These are phyloP conservation scores for Trichoderma oligosporum DNA, from an alignment of 2,329 filamentous ascomycete genomes.

Conservation along the genomic window DNA sequence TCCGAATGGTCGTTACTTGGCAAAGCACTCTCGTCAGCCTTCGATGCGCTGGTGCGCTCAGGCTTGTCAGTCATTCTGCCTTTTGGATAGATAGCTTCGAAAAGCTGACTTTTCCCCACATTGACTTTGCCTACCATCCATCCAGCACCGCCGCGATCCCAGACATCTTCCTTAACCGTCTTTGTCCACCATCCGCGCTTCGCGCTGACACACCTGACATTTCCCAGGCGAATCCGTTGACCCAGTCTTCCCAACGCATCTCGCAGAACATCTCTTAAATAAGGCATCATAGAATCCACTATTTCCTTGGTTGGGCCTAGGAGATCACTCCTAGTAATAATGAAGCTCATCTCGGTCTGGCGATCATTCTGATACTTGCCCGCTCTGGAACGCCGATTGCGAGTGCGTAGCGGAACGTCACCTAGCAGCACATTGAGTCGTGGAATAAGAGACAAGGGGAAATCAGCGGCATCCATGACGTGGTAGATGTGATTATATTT, in stretches of 20 bases:
- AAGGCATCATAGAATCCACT: slow-evolving; percentile 83
- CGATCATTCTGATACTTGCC: slow-evolving; percentile 63
- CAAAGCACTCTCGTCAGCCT: slow-evolving; percentile 11
- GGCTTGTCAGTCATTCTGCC: slow-evolving; percentile 47
- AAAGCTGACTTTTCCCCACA: slow-evolving; percentile 91
- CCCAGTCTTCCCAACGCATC: slow-evolving; percentile 67
- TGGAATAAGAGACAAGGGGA: slow-evolving; percentile 87
- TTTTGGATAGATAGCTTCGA: slow-evolving; percentile 83
- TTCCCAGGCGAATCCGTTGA: slow-evolving; percentile 74
- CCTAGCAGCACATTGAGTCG: slow-evolving; percentile 67
- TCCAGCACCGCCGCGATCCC: slow-evolving; percentile 74
- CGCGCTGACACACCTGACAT: slow-evolving; percentile 81
- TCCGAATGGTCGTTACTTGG: slow-evolving; percentile 18
- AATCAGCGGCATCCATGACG: slow-evolving; percentile 90
- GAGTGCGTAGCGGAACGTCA: slow-evolving; percentile 69
- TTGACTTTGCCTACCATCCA: slow-evolving; percentile 99
- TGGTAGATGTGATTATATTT: slow-evolving; percentile 94
- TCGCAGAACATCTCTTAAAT: slow-evolving; percentile 71
- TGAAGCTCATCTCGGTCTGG: slow-evolving; percentile 77
- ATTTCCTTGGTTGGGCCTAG: slow-evolving; percentile 79
- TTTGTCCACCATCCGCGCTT: slow-evolving; percentile 88
- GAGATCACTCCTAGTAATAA: slow-evolving; percentile 85
- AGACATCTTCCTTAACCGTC: slow-evolving; percentile 80
- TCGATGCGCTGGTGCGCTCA: slow-evolving; percentile 19
- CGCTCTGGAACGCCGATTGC: slow-evolving; percentile 71